Percentiles rank a stretch among this genome's conserved stretches.
Conservation (phyloP, 495 filamentous ascomycete genomes). For the Aspergillus heteromorphus region DNA sequence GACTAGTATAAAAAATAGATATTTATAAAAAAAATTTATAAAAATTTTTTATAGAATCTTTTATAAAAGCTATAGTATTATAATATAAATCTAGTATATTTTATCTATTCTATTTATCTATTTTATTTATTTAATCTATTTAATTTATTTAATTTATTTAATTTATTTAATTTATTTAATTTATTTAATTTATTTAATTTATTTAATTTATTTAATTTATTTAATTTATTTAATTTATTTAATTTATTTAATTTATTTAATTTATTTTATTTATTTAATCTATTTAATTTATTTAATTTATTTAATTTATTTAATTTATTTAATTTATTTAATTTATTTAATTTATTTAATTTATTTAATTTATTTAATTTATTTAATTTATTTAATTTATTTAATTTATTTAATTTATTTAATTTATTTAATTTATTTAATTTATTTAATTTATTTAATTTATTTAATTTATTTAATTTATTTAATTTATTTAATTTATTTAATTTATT, state of each 20-base stretch:
- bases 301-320: not conserved
- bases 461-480: not conserved
- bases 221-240: not conserved
- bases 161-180: too few species aligned
- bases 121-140: too few species aligned
- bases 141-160: too few species aligned
- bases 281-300: not conserved
- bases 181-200: too few species aligned
- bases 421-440: slow-evolving; percentile 1
- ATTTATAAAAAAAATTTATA: too few species aligned
- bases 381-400: slow-evolving; percentile 1
- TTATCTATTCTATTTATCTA: too few species aligned
- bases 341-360: not conserved
- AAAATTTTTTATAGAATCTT: too few species aligned
- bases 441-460: not conserved
- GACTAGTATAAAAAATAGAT: too few species aligned
- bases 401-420: not conserved
- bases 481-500: too few species aligned
- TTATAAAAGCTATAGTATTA: too few species aligned
- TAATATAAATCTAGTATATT: too few species aligned
- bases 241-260: not conserved
- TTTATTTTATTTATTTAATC: not conserved
- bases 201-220: not conserved
- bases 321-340: not conserved
- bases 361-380: slow-evolving; percentile 1